Base-by-base conservation (phyloP, 2,329 filamentous ascomycete species). In the Calonectria henricotiae region DNA sequence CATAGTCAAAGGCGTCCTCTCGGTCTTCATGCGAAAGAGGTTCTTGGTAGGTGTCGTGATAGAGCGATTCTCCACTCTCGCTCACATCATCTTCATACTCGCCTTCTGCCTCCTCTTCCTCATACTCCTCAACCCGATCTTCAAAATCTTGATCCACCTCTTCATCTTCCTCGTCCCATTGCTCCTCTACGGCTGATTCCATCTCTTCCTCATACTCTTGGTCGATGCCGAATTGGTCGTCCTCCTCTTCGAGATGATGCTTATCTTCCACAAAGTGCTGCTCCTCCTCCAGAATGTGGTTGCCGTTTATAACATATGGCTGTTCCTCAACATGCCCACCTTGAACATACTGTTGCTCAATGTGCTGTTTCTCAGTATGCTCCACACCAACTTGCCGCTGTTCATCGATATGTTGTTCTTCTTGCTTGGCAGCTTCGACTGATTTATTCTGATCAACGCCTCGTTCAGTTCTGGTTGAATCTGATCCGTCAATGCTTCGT, bases 1-100 rank as follows among this genome's bases (percentile, higher is more conserved):
- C 94, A 73, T 98, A 98, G 80, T 98, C 96, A 78, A 98, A 98
- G 1, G 95, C 95, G 81, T 98, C 96, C 74, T 95, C 92, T 23
- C 96, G 93, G 80, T 98, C 95, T 83, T 98, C 96, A 78, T 98
- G 96, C 0, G 94, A 94, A 6, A 93, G 83, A 9, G 88, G 87
- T 62, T 89, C 87, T 65, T 89, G 86, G 58, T 87, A 80, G 0
- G 87, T 85, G 75, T 91, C 90, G 75, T 92, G 89, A 76, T 93
- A 91, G 7, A 91, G 84, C 13, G 89, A 89, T 64, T 90, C 87
- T 76, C 89, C 86, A 73, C 91, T 90, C 75, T 94, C 91, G 76
- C 91, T 92, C 25, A 86, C 85, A 35, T 84, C 85, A 54, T 82
- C 83, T 23, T 74, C 75, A 47, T 78, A 78, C 47, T 82, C 81